phyloP scores from a whole-genome alignment of 1,284 basidiomycete genomes.

The Microbotryomycetes sp. region DNA sequence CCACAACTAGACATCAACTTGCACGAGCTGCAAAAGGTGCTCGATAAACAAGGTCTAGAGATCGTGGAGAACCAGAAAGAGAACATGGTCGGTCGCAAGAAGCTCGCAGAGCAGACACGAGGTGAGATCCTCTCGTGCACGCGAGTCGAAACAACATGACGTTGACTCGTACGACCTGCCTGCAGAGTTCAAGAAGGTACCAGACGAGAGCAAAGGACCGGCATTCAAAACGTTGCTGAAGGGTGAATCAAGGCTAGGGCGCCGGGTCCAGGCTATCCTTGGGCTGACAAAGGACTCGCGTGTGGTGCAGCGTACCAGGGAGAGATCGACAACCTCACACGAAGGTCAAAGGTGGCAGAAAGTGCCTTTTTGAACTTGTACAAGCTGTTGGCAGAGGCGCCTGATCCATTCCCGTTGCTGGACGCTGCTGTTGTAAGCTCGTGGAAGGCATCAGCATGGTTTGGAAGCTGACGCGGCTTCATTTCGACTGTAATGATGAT shows the following conservation, averaged over 20 bases:
- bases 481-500: background rate
- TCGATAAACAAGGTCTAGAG: conserved; percentile 84
- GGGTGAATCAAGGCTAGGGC: conserved; percentile 52
- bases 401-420: conserved; percentile 91
- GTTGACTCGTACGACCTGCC: background rate
- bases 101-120: conserved; percentile 85
- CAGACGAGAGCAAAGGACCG: conserved; percentile 72
- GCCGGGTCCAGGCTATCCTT: no score
- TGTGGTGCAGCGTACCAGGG: conserved; percentile 69
- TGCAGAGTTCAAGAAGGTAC: conserved; percentile 85
- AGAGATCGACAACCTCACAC: conserved; percentile 91
- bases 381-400: conserved; percentile 86
- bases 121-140: conserved; percentile 49
- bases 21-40: conserved; percentile 79
- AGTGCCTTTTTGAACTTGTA: conserved; percentile 90
- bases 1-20: conserved; percentile 68
- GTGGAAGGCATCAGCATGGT: conserved; percentile 8
- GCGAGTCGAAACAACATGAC: conserved; percentile 3
- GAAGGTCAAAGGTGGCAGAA: conserved; percentile 82
- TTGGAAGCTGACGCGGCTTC: conserved; percentile 17
- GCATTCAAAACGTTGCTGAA: conserved; percentile 84
- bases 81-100: conserved; percentile 84
- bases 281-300: background rate
- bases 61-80: conserved; percentile 98
- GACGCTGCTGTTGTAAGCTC: conserved; percentile 77